These are phyloP conservation scores for Eucalyptus regnans DNA, from an alignment of 345 rosid species.

Conservation along the genomic window DNA sequence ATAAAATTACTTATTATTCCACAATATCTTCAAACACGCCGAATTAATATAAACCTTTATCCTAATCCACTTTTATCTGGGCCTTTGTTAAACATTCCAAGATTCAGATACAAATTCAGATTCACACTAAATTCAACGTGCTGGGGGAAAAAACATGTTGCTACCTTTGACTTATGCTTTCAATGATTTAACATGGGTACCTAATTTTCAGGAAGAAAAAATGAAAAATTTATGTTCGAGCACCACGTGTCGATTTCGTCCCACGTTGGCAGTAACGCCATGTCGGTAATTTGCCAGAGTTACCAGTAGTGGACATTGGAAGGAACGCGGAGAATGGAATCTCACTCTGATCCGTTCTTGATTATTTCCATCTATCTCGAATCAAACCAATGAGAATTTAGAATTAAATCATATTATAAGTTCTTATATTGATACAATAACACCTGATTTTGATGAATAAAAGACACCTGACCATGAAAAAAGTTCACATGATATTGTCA, in stretches of 20 bases:
- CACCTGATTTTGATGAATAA: background rate
- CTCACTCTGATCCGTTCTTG: background rate
- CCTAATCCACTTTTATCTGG: no score
- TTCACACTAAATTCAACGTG: background rate
- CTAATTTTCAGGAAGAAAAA: background rate
- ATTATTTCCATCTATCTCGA: background rate
- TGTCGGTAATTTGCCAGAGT: background rate
- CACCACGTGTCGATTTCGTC: background rate
- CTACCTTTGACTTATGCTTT: background rate
- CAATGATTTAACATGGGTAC: background rate
- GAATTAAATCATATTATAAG: background rate
- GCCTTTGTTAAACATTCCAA: background rate
- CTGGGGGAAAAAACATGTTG: background rate
- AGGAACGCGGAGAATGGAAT: background rate
- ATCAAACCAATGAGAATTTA: background rate
- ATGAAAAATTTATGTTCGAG: background rate
- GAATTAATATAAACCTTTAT: background rate
- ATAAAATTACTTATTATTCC: background rate
- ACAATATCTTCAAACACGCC: background rate
- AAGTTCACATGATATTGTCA: background rate
- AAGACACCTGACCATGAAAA: background rate
- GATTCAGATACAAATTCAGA: background rate
- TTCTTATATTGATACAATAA: background rate
- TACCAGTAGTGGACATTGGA: background rate
- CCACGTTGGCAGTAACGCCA: no score